Evolutionary conservation across 441 rosid genomes (phyloP), one percentile per base, ranked within the genome.

Genomic region (Hura crepitans): DNA sequence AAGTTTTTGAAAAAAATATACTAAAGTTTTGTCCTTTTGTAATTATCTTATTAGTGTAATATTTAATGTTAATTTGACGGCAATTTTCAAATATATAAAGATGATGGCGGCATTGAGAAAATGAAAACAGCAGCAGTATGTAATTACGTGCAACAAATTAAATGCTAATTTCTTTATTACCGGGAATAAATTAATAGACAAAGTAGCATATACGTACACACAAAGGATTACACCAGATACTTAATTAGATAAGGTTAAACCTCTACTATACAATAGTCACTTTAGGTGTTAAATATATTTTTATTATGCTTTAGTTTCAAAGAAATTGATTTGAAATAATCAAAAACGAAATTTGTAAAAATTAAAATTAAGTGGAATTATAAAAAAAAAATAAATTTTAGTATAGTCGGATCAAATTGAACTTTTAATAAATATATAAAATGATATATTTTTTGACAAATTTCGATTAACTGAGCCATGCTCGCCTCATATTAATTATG

Each of bases 121-220:
- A 20, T 51, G 69, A 50, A 31, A 66, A 0, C 22, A 23, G 66
- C 66, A 62, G 27, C 31, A 20, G 10, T 12, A 4, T 39, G 42
- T 62, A n/a, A n/a, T n/a, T n/a, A 30, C 7, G 14, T 12, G 13
- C 12, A 2, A 0, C 13, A 13, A 42, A 42, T 9, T 42, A 12
- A 9, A 10, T 18, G 20, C 31, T 62, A 27, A 0, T 64, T 17
- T 1, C 2, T 64, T 22, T 13, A 8, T 12, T 37, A 18, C 6
- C 27, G 33, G 35, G 20, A 28, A 31, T 5, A 39, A 39, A 54
- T 22, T 8, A 54, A n/a, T 54, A 2, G 50, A 62, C 23, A 25
- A 17, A 59, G 18, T 18, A 27, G 18, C 7, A n/a, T 35, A 60
- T 7, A 28, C 68, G 68, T 64, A 30, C 56, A 64, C 68, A 46